A percentile compares a stretch with the other conserved stretches of the same genome.
Conservation (phyloP, 2,329 filamentous ascomycete species). For the Paramyrothecium roridum region DNA sequence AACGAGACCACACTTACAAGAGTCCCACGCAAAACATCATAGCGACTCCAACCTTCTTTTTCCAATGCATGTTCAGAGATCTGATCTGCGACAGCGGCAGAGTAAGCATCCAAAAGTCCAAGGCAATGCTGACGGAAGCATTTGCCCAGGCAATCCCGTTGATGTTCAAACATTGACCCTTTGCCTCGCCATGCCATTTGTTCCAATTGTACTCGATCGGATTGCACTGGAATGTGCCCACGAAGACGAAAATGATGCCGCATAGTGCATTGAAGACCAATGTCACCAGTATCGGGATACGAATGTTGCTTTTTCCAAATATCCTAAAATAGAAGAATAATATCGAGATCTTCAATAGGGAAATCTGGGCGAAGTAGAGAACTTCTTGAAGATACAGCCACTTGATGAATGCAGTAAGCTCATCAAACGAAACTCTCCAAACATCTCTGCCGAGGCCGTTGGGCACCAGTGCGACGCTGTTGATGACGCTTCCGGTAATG, state of each 20-base stretch:
- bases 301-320: constrained; percentile 33
- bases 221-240: constrained; percentile 39
- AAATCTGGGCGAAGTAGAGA: constrained; percentile 39
- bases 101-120: constrained; percentile 43
- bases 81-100: constrained; percentile 37
- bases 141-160: constrained; percentile 44
- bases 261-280: constrained; percentile 30
- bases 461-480: constrained; percentile 17
- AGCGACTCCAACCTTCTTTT: constrained; percentile 35
- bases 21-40: constrained; percentile 40
- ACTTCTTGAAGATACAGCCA: constrained; percentile 32
- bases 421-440: constrained; percentile 34
- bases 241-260: constrained; percentile 32
- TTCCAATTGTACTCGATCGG: constrained; percentile 46
- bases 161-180: constrained; percentile 40
- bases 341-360: constrained; percentile 41
- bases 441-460: constrained; percentile 40
- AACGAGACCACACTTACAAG: constrained; percentile 16
- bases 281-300: constrained; percentile 30
- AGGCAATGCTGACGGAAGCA: constrained; percentile 39
- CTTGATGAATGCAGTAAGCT: constrained; percentile 34
- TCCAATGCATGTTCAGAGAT: constrained; percentile 6
- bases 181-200: constrained; percentile 36
- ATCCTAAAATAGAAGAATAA: constrained; percentile 47
- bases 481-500: constrained; percentile 18